Percentiles rank a stretch among this genome's conserved stretches.
Conservation (phyloP, 352 stramenopile species). For the Globisporangium orthogonon region DNA sequence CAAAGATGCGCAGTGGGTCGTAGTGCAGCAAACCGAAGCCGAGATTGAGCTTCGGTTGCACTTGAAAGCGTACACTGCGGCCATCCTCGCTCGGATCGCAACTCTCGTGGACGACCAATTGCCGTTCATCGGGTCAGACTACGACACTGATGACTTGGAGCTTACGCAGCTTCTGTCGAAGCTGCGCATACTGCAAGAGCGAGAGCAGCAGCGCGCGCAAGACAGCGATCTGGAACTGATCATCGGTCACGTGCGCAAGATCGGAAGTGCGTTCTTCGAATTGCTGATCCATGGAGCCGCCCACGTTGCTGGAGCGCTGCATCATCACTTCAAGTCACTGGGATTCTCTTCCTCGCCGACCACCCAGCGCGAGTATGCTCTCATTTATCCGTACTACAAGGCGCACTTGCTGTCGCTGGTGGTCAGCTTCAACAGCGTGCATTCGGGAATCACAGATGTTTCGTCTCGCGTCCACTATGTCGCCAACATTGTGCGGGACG, state of each 20-base stretch:
- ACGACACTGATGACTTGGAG: conserved; percentile 44
- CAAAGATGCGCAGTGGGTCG: conserved; percentile 57
- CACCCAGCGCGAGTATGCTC: conserved; percentile 19
- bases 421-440: conserved; percentile 11
- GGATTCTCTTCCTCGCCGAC: conserved; percentile 3
- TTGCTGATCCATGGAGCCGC: conserved; percentile 41
- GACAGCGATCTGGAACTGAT: conserved; percentile 35
- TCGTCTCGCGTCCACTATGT: conserved; percentile 52
- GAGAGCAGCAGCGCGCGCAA: conserved; percentile 2
- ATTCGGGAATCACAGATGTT: conserved; percentile 23
- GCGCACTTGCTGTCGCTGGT: conserved; percentile 27
- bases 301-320: conserved; percentile 26
- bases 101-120: conserved; percentile 25
- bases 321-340: conserved; percentile 28
- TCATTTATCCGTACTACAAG: conserved; percentile 25
- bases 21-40: conserved; percentile 26
- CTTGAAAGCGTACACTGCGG: conserved; percentile 41
- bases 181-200: conserved; percentile 19
- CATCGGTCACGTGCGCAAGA: conserved; percentile 32
- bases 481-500: conserved; percentile 31
- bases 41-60: conserved; percentile 31
- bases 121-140: conserved; percentile 34
- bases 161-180: conserved; percentile 46
- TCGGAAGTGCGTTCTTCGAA: conserved; percentile 43
- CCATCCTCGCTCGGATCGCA: conserved; percentile 25